These are phyloP conservation scores for Ascomycota sp. DNA, from an alignment of 2,329 filamentous ascomycete species.

Conservation along the genomic window DNA sequence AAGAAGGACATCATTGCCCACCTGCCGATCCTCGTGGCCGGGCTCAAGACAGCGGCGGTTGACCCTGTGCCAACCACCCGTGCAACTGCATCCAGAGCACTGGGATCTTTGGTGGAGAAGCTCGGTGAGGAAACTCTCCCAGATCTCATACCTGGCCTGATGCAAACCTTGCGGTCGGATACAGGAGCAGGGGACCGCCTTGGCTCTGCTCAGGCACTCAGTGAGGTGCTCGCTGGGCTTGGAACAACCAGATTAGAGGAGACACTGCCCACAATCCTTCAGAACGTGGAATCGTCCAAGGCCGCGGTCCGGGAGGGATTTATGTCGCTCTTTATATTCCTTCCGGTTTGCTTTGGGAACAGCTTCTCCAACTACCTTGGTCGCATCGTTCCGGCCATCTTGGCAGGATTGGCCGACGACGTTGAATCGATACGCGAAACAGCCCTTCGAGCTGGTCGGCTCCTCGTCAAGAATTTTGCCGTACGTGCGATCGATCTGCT, in stretches of 20 bases:
- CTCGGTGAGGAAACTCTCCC: constrained; percentile 89
- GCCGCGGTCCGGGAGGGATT: constrained; percentile 85
- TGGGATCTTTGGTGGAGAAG: constrained; percentile 94
- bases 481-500: constrained; percentile 83
- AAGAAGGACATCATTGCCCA: constrained; percentile 82
- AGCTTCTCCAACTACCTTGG: constrained; percentile 90
- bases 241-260: constrained; percentile 85
- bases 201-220: constrained; percentile 86
- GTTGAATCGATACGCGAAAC: constrained; percentile 92
- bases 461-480: constrained; percentile 96
- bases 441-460: constrained; percentile 74
- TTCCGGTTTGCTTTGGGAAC: constrained; percentile 96
- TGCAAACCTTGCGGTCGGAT: constrained; percentile 93
- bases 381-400: constrained; percentile 84
- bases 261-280: constrained; percentile 82
- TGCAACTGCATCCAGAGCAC: constrained; percentile 82
- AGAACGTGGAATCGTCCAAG: constrained; percentile 85
- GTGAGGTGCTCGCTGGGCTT: constrained; percentile 83
- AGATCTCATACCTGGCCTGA: constrained; percentile 89
- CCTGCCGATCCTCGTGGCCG: constrained; percentile 75
- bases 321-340: constrained; percentile 98
- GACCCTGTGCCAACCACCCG: constrained; percentile 92
- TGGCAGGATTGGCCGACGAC: constrained; percentile 85
- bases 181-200: constrained; percentile 88
- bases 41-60: constrained; percentile 69